Conservation (phyloP, 2,329 filamentous ascomycete species). For the Cladosporium phlei region DNA sequence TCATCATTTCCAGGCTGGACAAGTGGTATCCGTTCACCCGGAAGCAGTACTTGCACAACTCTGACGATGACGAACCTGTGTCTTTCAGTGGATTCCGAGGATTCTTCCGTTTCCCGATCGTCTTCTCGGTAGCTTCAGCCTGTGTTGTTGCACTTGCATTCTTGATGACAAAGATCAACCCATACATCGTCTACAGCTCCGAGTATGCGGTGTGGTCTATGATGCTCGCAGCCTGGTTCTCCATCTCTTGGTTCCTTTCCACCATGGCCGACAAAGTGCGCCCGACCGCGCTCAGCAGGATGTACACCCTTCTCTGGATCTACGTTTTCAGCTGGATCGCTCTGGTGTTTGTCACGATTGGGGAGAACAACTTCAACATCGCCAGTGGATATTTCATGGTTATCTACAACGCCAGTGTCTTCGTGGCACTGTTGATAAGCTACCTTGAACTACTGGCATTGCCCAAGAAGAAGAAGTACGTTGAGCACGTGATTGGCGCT, state of each 20-base stretch:
- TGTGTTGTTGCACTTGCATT: conserved; percentile 69
- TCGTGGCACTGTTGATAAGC: conserved; percentile 67
- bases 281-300: conserved; percentile 79
- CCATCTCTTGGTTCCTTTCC: conserved; percentile 76
- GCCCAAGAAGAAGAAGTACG: conserved; percentile 63
- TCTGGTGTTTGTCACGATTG: conserved; percentile 67
- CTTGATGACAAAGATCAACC: conserved; percentile 76
- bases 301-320: conserved; percentile 79
- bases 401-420: conserved; percentile 72
- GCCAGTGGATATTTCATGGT: conserved; percentile 75
- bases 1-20: conserved; percentile 63
- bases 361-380: conserved; percentile 68
- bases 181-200: conserved; percentile 85
- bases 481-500: conserved; percentile 47
- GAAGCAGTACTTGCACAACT: conserved; percentile 56
- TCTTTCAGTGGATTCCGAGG: conserved; percentile 71
- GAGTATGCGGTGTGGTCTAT: conserved; percentile 81
- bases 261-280: conserved; percentile 72
- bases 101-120: conserved; percentile 76
- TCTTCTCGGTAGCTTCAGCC: conserved; percentile 62
- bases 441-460: conserved; percentile 77
- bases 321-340: conserved; percentile 69
- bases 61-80: conserved; percentile 57
- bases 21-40: conserved; percentile 86
- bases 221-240: conserved; percentile 76